These are phyloP conservation scores for Aspergillus nomiae DNA, from an alignment of 2,329 filamentous ascomycete genomes.

Conservation along the genomic window DNA sequence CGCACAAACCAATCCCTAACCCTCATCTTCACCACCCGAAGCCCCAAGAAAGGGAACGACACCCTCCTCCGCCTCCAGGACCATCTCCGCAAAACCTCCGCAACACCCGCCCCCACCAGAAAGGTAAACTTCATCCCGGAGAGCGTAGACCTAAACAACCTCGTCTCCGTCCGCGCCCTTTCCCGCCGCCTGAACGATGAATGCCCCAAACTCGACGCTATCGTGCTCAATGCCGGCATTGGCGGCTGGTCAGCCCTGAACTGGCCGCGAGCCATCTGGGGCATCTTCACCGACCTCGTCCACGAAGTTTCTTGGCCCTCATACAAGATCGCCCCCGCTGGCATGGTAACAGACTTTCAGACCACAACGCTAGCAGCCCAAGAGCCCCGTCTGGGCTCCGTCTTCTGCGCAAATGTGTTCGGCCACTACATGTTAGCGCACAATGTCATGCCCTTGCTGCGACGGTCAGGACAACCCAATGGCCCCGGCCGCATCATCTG, in stretches of 20 bases:
- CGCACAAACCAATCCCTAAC: conserved; percentile 67
- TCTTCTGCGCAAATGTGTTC: conserved; percentile 92
- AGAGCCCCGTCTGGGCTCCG: conserved; percentile 69
- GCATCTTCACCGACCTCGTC: conserved; percentile 62
- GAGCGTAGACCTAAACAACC: conserved; percentile 58
- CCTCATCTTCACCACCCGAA: conserved; percentile 82
- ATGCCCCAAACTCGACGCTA: conserved; percentile 72
- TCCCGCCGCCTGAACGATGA: conserved; percentile 51
- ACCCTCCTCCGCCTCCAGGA: conserved; percentile 66
- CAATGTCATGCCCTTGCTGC: conserved; percentile 73
- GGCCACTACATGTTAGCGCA: conserved; percentile 91
- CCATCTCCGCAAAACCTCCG: conserved; percentile 56
- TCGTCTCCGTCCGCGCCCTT: conserved; percentile 58
- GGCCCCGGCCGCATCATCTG: conserved; percentile 72
- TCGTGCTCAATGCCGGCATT: conserved; percentile 86
- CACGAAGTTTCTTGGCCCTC: conserved; percentile 73
- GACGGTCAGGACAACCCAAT: conserved; percentile 44
- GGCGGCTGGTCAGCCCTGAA: conserved; percentile 82
- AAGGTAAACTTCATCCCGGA: conserved; percentile 57
- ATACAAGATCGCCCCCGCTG: conserved; percentile 69
- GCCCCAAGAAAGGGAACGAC: conserved; percentile 69
- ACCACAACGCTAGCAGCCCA: conserved; percentile 36
- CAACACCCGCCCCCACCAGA: conserved; percentile 43
- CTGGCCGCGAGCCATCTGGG: conserved; percentile 63
- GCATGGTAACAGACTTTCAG: conserved; percentile 58